These are phyloP conservation scores for Gracilariopsis chorda DNA, from an alignment of 23 red algal genomes.

Conservation along the genomic window DNA sequence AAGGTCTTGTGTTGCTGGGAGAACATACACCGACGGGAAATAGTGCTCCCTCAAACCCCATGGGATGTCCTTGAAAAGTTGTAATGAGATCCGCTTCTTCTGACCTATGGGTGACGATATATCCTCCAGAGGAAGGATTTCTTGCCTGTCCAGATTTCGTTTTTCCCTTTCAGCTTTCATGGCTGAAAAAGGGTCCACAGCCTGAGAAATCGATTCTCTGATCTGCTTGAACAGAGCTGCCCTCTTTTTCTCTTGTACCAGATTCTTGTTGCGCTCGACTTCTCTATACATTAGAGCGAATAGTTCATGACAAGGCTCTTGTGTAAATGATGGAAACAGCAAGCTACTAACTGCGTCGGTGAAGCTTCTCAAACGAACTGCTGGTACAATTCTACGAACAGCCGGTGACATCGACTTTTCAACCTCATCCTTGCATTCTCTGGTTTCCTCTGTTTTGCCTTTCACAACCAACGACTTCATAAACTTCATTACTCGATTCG, in stretches of 20 bases:
- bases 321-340: conserved; percentile 35
- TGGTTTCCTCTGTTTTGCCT: neutral
- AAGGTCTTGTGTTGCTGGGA: conserved; percentile 43
- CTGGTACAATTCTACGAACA: conserved; percentile 42
- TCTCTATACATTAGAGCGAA: conserved; percentile 33
- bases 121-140: neutral
- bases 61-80: conserved; percentile 29
- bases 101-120: neutral
- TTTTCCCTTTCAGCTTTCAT: neutral
- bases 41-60: conserved; percentile 34
- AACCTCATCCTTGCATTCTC: neutral
- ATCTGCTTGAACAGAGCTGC: conserved; percentile 10
- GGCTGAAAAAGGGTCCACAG: neutral
- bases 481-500: neutral
- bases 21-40: conserved; percentile 34
- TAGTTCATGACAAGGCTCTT: conserved; percentile 53
- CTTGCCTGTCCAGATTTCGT: neutral
- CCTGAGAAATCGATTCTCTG: conserved; percentile 3
- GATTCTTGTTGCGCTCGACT: conserved; percentile 13
- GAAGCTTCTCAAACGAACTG: neutral
- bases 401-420: neutral
- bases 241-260: neutral
- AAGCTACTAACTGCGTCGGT: conserved; percentile 2
- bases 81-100: neutral
- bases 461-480: neutral